A percentile compares a stretch with the other conserved stretches of the same genome.
These are phyloP conservation scores for Ogataea nakhonphanomensis DNA, from an alignment of 805 yeast genomes.

Conservation along the genomic window DNA sequence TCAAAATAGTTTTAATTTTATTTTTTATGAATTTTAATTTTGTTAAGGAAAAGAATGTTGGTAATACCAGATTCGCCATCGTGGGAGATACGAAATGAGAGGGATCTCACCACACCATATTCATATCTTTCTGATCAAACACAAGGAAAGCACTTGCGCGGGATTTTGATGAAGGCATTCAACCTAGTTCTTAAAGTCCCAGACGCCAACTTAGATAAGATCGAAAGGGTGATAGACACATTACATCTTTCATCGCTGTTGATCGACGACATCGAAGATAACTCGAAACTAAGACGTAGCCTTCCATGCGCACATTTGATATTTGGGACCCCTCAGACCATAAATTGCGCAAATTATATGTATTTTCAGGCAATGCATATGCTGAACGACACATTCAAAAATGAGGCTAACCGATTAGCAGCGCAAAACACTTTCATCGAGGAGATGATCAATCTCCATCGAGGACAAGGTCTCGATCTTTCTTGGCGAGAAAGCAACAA, in stretches of 20 bases:
- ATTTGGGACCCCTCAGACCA: slow-evolving; percentile 75
- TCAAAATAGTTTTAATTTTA: neutral
- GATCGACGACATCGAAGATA: slow-evolving; percentile 89
- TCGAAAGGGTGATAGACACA: slow-evolving; percentile 51
- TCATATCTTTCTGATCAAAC: slow-evolving; percentile 42
- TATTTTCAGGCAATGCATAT: slow-evolving; percentile 67
- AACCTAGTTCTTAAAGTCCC: slow-evolving; percentile 49
- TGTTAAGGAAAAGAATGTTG: slow-evolving; percentile 3
- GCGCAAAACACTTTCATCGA: slow-evolving; percentile 50
- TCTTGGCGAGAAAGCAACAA: slow-evolving; percentile 74
- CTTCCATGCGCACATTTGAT: slow-evolving; percentile 72
- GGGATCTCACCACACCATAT: slow-evolving; percentile 42
- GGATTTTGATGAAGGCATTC: slow-evolving; percentile 47
- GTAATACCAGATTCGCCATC: slow-evolving; percentile 1
- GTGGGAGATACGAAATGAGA: slow-evolving; percentile 27
- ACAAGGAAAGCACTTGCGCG: slow-evolving; percentile 57
- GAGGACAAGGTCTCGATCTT: slow-evolving; percentile 88
- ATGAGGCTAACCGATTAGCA: slow-evolving; percentile 23
- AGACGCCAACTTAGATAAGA: slow-evolving; percentile 31
- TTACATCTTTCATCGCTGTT: slow-evolving; percentile 65
- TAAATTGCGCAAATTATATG: slow-evolving; percentile 80
- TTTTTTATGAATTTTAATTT: neutral
- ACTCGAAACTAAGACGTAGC: slow-evolving; percentile 69
- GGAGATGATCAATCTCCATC: slow-evolving; percentile 76
- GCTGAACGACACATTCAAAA: slow-evolving; percentile 28